Evolutionary conservation across 2,329 filamentous ascomycete species (phyloP), one percentile per base, ranked within the genome.

Genomic region (Penicillium polonicum): DNA sequence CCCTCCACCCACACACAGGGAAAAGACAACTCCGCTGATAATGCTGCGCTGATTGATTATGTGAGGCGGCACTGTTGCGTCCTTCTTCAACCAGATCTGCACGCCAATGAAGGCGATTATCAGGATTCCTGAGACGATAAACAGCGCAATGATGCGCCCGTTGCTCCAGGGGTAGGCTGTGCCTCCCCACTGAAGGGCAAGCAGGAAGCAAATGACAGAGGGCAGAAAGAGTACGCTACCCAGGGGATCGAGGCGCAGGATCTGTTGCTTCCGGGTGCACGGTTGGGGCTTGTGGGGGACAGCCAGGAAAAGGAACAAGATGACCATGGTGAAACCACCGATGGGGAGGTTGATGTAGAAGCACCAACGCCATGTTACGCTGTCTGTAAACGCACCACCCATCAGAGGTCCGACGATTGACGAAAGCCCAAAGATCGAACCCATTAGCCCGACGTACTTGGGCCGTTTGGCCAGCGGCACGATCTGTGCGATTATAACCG

Each of bases 371-470:
- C 72, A 74, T 15, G 71, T 65, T 12, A 77, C 52, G 60, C 72
- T 55, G 65, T 77, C 74, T 17, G 76, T 79, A 52, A 78, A 78
- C 5, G 70, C 76, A 23, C 77, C 78, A 29, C 78, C 77, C 39
- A 80, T 63, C n/a, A 77, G 62, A 2, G 76, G 76, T 17, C 74
- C 74, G 29, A 74, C 68, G 44, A 78, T 72, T 5, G 71, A 72
- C 0, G 82, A 82, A 49, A 86, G 77, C 17, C 83, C 84, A 71
- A 80, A 85, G 74, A 83, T 82, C 48, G 77, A 80, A 12, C 80
- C 81, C 41, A 85, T 76, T 41, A 85, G 68, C 0, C 70, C 71
- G 23, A 72, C 69, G 23, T 67, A 69, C 2, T 72, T 60, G 80
- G 83, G 33, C 8, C 83, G 76, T 64, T 83, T 82, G 8, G 78